Conservation (phyloP, 495 filamentous ascomycete species). For the Cudoniella acicularis region DNA sequence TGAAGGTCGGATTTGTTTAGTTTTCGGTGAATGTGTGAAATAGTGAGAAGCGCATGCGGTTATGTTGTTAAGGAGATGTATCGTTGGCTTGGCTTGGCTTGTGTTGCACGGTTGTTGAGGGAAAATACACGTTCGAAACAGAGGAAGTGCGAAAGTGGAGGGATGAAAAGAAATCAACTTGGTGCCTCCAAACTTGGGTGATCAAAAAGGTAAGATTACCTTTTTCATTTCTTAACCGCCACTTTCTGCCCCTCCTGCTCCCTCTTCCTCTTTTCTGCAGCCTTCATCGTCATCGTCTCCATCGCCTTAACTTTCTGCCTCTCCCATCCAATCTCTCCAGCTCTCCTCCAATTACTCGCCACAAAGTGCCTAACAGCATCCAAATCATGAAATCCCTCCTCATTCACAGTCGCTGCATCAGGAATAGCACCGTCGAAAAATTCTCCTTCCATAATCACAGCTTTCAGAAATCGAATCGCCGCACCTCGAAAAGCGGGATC, state of each 20-base stretch:
- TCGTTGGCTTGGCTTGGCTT: no score
- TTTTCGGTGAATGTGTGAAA: no score
- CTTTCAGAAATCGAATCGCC: constrained; percentile 20
- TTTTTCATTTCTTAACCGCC: not conserved
- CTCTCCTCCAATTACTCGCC: constrained; percentile 27
- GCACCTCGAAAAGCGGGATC: constrained; percentile 20
- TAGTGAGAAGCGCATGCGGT: no score
- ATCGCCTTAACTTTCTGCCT: constrained; percentile 21
- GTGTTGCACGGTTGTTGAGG: no score
- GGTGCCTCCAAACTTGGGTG: no score
- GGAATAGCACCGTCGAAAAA: constrained; percentile 26
- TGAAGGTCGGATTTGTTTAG: no score
- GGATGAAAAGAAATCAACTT: no score
- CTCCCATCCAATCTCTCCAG: constrained; percentile 31
- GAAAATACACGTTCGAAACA: no score
- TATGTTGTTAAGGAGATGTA: no score
- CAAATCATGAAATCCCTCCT: constrained; percentile 36
- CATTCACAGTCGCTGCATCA: constrained; percentile 18
- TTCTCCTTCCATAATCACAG: constrained; percentile 29
- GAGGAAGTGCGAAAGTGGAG: no score
- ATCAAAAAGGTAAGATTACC: not conserved
- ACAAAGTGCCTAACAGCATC: constrained; percentile 34
- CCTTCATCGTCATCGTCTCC: constrained; percentile 23
- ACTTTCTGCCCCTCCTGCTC: not conserved
- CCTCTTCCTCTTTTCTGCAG: constrained; percentile 13